Percentiles rank a stretch among this genome's conserved stretches.
Evolutionary conservation across 2,329 filamentous ascomycete genomes (phyloP).

Genomic region (Epichloe uncinata): DNA sequence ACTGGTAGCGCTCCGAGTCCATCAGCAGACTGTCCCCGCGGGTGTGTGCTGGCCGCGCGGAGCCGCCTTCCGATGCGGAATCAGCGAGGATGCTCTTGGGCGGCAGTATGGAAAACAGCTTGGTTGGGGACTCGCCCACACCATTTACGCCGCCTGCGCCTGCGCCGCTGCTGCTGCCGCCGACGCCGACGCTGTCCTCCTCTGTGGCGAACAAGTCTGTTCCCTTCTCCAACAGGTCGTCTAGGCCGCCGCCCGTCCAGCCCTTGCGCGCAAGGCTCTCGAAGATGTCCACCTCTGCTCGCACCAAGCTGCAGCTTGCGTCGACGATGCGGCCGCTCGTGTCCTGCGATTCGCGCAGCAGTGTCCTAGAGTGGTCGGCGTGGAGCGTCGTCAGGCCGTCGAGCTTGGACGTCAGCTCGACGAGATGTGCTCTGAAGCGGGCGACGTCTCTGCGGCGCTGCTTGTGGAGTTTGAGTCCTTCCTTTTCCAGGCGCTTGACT

Average conservation of each 20-base stretch:
- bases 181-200: conserved; percentile 19
- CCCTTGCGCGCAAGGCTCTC: conserved; percentile 54
- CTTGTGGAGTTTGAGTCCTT: conserved; percentile 48
- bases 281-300: conserved; percentile 58
- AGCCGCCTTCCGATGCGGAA: conserved; percentile 25
- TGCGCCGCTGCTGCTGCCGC: conserved; percentile 7
- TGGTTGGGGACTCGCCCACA: conserved; percentile 23
- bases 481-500: conserved; percentile 51
- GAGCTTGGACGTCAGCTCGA: conserved; percentile 46
- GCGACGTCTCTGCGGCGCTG: conserved; percentile 45
- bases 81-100: conserved; percentile 51
- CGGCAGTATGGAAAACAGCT: conserved; percentile 52
- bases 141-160: not conserved
- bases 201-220: conserved; percentile 44
- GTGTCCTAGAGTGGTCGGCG: conserved; percentile 41
- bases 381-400: conserved; percentile 50
- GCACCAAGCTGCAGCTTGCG: conserved; percentile 49
- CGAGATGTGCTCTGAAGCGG: conserved; percentile 48
- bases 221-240: conserved; percentile 51
- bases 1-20: conserved; percentile 42
- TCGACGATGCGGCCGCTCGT: conserved; percentile 50
- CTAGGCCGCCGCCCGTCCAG: conserved; percentile 53
- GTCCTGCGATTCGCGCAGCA: conserved; percentile 51
- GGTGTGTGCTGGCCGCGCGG: conserved; percentile 18
- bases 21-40: conserved; percentile 43